These are phyloP conservation scores for Aspergillus baeticus DNA, from an alignment of 495 filamentous ascomycete genomes.

Conservation along the genomic window DNA sequence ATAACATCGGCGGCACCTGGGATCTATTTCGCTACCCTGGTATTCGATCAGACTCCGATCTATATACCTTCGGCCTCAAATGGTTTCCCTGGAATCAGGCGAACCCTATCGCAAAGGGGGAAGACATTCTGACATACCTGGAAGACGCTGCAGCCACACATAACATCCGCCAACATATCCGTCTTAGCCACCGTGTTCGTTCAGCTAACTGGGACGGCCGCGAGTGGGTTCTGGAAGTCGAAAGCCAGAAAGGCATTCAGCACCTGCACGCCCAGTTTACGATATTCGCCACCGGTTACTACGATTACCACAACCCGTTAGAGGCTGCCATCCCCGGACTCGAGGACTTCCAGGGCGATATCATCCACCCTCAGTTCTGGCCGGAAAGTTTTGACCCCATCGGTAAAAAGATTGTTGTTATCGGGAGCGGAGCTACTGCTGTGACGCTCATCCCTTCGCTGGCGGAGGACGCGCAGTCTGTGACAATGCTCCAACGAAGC, in stretches of 20 bases:
- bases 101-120: conserved; percentile 52
- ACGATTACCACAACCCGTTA: too few species aligned
- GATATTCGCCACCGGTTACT: too few species aligned
- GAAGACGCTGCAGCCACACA: conserved; percentile 48
- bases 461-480: too few species aligned
- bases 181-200: too few species aligned
- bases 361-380: conserved; percentile 46
- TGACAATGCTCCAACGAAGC: too few species aligned
- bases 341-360: conserved; percentile 27
- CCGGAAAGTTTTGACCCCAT: conserved; percentile 39
- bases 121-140: conserved; percentile 56
- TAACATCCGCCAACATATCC: conserved; percentile 34
- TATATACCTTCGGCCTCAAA: conserved; percentile 54
- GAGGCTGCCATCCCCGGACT: conserved; percentile 29
- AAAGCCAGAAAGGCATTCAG: too few species aligned
- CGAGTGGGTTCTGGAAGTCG: too few species aligned
- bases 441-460: neutral
- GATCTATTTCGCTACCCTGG: conserved; percentile 6
- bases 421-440: conserved; percentile 51
- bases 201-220: too few species aligned
- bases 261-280: too few species aligned
- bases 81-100: conserved; percentile 58
- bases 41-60: conserved; percentile 6
- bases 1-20: conserved; percentile 7
- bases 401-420: conserved; percentile 46